Evolutionary conservation across 176 grass and related monocot genomes (phyloP), one percentile per base, ranked within the genome.

Genomic region (Thinopyrum elongatum): DNA sequence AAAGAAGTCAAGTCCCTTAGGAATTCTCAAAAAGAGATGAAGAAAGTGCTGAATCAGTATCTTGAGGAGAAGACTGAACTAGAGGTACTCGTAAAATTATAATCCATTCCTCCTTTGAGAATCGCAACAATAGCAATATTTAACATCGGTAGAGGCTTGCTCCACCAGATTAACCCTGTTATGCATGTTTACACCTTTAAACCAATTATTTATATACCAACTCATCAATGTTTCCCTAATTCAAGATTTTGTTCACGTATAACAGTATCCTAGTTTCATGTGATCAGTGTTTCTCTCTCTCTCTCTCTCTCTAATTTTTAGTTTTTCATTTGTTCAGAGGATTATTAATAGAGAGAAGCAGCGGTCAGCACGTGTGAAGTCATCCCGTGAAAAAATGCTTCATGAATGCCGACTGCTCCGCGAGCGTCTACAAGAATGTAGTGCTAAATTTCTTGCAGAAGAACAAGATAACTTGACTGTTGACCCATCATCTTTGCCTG

Each of bases 1-100:
- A 99, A 94, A 86, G 97, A 99, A 81, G 94, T 99, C 71, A 99
- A 93, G 71, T 91, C 83, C 71, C 93, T 99, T 82, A 93, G 97
- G 74, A 99, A 86, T 77, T 96, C 97, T 61, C 90, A 99, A 91
- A 82, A 79, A 10, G 97, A 99, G 86, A 89, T 96, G 80, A 93
- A 94, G 84, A 85, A 91, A 90, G 59, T 90, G 34, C 68, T 94
- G 70, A 91, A 89, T 90, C 82, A 85, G 85, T 86, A 92, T 84
- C 67, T 88, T 67, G 92, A 94, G 80, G 94, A 99, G 71, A 99
- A 96, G 74, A 85, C 88, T 80, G 94, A 94, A 58, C 92, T 99
- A 86, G 90, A 99, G 92, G 97, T 99, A 83, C 47, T 21, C 25
- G 15, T 60, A 30, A 69, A 80, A 80, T 33, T 26, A 49, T 75